These are phyloP conservation scores for Suhomyces xylopsoci DNA, from an alignment of 805 yeast species.

Conservation along the genomic window DNA sequence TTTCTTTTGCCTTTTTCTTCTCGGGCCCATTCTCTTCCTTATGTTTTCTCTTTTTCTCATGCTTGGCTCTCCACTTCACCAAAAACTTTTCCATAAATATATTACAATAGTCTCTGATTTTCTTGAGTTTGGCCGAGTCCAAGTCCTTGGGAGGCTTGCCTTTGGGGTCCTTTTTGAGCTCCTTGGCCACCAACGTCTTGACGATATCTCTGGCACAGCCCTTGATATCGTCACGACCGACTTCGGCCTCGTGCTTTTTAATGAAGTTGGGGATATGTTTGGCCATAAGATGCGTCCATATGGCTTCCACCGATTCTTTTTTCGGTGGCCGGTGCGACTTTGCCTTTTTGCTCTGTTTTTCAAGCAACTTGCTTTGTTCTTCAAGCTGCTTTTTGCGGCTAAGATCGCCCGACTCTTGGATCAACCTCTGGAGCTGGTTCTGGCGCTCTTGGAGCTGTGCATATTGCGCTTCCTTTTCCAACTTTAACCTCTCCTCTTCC, in stretches of 20 bases:
- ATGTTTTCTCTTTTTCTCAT: slow-evolving; percentile 16
- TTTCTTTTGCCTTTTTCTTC: slow-evolving; percentile 1
- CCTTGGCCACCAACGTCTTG: slow-evolving; percentile 64
- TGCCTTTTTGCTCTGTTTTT: neutral
- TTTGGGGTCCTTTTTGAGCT: slow-evolving; percentile 46
- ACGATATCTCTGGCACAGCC: slow-evolving; percentile 78
- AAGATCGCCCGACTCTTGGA: slow-evolving; percentile 22
- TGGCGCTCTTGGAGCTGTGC: slow-evolving; percentile 34
- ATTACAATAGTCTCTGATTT: slow-evolving; percentile 62
- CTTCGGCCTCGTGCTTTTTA: slow-evolving; percentile 57
- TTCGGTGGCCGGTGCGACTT: neutral
- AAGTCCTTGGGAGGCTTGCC: slow-evolving; percentile 52
- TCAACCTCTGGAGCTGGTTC: slow-evolving; percentile 33
- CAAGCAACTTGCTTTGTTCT: slow-evolving; percentile 17
- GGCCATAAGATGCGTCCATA: slow-evolving; percentile 59
- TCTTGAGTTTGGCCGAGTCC: slow-evolving; percentile 61
- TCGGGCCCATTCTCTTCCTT: neutral
- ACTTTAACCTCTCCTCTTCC: slow-evolving; percentile 34
- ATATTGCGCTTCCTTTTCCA: slow-evolving; percentile 32
- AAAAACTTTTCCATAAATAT: slow-evolving; percentile 66
- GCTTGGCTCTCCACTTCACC: slow-evolving; percentile 44
- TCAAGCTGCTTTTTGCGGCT: slow-evolving; percentile 22
- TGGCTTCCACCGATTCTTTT: slow-evolving; percentile 16
- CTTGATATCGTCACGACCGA: slow-evolving; percentile 74
- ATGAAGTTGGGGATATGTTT: slow-evolving; percentile 74